Conservation (phyloP, 352 stramenopile species). For the Phytopythium chamaehyphon region DNA sequence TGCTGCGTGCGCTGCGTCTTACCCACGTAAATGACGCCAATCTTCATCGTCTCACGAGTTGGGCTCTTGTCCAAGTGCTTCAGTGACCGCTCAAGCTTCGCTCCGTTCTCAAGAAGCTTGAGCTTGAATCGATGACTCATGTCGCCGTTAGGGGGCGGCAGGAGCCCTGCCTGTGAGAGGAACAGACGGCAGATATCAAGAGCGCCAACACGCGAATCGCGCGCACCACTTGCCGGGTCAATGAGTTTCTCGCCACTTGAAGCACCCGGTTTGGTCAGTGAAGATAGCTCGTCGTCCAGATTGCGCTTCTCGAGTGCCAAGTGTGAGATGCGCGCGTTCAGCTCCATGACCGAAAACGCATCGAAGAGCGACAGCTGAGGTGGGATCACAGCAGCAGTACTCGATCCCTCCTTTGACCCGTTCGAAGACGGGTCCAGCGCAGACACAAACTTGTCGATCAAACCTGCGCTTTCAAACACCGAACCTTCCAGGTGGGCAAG, state of each 20-base stretch:
- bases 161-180: conserved; percentile 64
- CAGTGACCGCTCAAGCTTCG: conserved; percentile 75
- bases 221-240: conserved; percentile 20
- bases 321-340: conserved; percentile 76
- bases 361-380: conserved; percentile 79
- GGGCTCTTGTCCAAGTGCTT: conserved; percentile 84
- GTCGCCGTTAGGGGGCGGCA: conserved; percentile 62
- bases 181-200: conserved; percentile 83
- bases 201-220: conserved; percentile 49
- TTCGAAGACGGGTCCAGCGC: conserved; percentile 47
- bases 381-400: conserved; percentile 31
- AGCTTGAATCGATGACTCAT: conserved; percentile 47
- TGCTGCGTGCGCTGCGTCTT: conserved; percentile 70
- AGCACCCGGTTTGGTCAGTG: conserved; percentile 40
- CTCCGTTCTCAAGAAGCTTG: conserved; percentile 65
- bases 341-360: conserved; percentile 84
- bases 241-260: conserved; percentile 25
- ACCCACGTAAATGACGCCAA: conserved; percentile 84
- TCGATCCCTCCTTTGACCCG: conserved; percentile 10
- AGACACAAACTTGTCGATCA: conserved; percentile 78
- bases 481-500: conserved; percentile 63
- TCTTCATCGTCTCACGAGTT: conserved; percentile 88
- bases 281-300: conserved; percentile 26
- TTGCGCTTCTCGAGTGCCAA: conserved; percentile 41
- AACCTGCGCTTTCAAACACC: conserved; percentile 63